These are phyloP conservation scores for Trichosporon inkin DNA, from an alignment of 1,284 basidiomycete species.

Conservation along the genomic window DNA sequence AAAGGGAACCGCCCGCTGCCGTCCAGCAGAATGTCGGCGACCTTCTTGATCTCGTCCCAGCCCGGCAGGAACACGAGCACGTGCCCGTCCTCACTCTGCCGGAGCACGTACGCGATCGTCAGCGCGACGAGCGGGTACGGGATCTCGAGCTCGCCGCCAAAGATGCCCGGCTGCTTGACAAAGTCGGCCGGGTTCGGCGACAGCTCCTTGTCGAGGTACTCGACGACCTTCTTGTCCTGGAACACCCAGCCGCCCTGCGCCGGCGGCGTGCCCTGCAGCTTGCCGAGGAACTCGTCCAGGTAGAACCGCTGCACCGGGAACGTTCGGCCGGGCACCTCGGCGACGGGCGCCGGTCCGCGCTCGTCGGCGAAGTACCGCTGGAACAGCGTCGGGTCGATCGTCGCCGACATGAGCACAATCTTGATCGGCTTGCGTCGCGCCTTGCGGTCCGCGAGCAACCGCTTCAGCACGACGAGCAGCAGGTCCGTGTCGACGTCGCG, in stretches of 20 bases:
- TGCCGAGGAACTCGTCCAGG: slow-evolving; percentile 71
- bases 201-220: slow-evolving; percentile 74
- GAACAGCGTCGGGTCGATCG: slow-evolving; percentile 86
- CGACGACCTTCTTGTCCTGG: slow-evolving; percentile 63
- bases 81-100: slow-evolving; percentile 74
- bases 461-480: slow-evolving; percentile 83
- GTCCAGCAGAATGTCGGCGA: slow-evolving; percentile 65
- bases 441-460: slow-evolving; percentile 72
- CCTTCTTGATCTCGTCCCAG: slow-evolving; percentile 76
- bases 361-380: slow-evolving; percentile 74
- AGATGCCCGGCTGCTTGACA: slow-evolving; percentile 33
- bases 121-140: slow-evolving; percentile 79
- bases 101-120: slow-evolving; percentile 73
- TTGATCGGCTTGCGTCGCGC: slow-evolving; percentile 73
- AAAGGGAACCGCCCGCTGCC: slow-evolving; percentile 53
- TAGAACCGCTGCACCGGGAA: slow-evolving; percentile 81
- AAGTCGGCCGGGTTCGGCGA: slow-evolving; percentile 45
- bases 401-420: slow-evolving; percentile 91
- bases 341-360: slow-evolving; percentile 62
- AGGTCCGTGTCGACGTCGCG: slow-evolving; percentile 93
- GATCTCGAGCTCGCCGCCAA: slow-evolving; percentile 69
- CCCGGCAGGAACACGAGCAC: slow-evolving; percentile 71
- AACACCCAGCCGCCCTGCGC: slow-evolving; percentile 63
- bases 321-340: slow-evolving; percentile 86
- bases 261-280: slow-evolving; percentile 52